Percentiles rank a stretch among this genome's conserved stretches.
These are phyloP conservation scores for Globisporangium yorkense DNA, from an alignment of 352 stramenopile species.

Conservation along the genomic window DNA sequence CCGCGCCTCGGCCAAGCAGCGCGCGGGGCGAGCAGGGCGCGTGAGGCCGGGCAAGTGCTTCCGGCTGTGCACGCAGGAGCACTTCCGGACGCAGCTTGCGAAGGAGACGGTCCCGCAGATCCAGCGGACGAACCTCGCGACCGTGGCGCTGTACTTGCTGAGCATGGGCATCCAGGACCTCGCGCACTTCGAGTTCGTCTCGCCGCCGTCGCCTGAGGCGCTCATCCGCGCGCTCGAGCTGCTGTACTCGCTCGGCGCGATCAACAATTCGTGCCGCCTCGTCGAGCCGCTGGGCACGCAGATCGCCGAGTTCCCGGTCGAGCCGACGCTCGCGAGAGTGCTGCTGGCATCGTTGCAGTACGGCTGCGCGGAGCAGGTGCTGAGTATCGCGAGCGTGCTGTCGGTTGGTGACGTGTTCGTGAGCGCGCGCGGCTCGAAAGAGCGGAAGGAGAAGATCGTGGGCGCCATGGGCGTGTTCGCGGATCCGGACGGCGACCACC, in stretches of 20 bases:
- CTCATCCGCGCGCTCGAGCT: slow-evolving; percentile 67
- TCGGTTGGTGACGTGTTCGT: slow-evolving; percentile 89
- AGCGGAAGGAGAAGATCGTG: slow-evolving; percentile 59
- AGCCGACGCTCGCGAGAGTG: slow-evolving; percentile 81
- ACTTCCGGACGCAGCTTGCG: slow-evolving; percentile 34
- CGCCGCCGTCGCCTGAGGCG: slow-evolving; percentile 60
- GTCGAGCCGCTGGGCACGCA: slow-evolving; percentile 85
- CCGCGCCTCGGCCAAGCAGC: slow-evolving; percentile 95
- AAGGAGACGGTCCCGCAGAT: slow-evolving; percentile 81
- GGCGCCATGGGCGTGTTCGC: slow-evolving; percentile 67
- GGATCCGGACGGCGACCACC: slow-evolving; percentile 59
- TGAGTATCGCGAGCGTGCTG: slow-evolving; percentile 95
- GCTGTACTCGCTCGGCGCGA: slow-evolving; percentile 62
- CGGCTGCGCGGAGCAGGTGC: slow-evolving; percentile 89
- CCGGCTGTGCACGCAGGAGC: slow-evolving; percentile 55
- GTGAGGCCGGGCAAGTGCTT: slow-evolving; percentile 76
- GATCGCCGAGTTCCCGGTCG: slow-evolving; percentile 97
- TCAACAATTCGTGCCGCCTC: slow-evolving; percentile 49
- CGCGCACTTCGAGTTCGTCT: slow-evolving; percentile 82
- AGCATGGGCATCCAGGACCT: slow-evolving; percentile 61
- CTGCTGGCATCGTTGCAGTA: slow-evolving; percentile 61
- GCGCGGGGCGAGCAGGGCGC: slow-evolving; percentile 92
- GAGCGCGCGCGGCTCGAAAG: slow-evolving; percentile 45
- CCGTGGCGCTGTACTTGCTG: slow-evolving; percentile 62
- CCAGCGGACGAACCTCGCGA: slow-evolving; percentile 73